Evolutionary conservation across 2,329 filamentous ascomycete species (phyloP), one percentile per base, ranked within the genome.

Genomic region (Colletotrichum navitas): DNA sequence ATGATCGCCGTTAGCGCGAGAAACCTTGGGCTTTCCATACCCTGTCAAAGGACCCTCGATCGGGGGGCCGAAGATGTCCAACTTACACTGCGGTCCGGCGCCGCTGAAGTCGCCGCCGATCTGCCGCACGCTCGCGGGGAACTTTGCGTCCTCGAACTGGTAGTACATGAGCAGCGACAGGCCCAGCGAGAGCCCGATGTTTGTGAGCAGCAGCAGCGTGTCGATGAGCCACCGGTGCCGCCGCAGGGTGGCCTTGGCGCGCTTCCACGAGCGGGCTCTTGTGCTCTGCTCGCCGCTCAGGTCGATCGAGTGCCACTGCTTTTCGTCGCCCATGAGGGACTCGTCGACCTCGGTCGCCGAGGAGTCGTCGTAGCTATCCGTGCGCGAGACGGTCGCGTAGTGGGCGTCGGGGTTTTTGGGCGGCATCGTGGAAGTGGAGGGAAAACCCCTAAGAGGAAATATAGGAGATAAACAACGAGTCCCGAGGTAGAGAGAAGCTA

Each of bases 31-130:
- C 36, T 5, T 34, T 14, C 36, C 36, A 2, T n/a, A n/a, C n/a
- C 36, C 10, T 10, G 29, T n/a, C 21, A 60, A 73, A 72, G n/a
- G 14, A 21, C 11, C 11, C n/a, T n/a, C 10, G 29, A 10, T 3
- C 36, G 3, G 2, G 10, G 36, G 36, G 39, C 14, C 39, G 39
- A 1, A 2, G 16, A 18, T 41, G 1, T 41, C 6, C 5, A 18
- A 73, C 79, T 71, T 65, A 83, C 81, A 79, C 39, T 78, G 77
- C 16, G 81, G 82, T 2, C 79, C 79, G 12, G 79, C 75, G 2
- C 79, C 81, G 3, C 79, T 81, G 26, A 80, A 77, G 54, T 84
- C 82, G 14, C 81, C 81, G 18, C 81, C 81, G 36, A 84, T 79
- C 70, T 84, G 81, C 75, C 76, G 76, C 21, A 41, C 18, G 43